phyloP scores from a whole-genome alignment of 2,329 filamentous ascomycete species.

The Seiridium unicorne region DNA sequence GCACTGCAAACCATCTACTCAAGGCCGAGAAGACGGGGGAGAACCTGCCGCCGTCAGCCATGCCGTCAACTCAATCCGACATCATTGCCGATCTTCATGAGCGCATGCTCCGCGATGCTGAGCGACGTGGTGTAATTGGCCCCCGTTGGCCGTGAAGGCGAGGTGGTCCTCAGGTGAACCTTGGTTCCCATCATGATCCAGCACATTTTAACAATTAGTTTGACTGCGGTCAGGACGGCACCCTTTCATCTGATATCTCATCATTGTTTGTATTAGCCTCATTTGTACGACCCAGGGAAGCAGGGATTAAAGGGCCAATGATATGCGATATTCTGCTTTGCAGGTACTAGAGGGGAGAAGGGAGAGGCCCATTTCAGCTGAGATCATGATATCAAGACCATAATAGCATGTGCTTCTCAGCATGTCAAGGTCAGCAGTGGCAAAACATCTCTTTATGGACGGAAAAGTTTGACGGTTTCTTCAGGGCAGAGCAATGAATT shows the following conservation, averaged over 20 bases:
- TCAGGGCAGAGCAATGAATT: neutral
- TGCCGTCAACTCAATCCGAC: conserved; percentile 22
- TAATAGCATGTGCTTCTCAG: conserved; percentile 1
- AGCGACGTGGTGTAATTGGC: conserved; percentile 28
- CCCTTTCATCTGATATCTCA: conserved; percentile 19
- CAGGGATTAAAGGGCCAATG: conserved; percentile 5
- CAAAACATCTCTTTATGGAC: neutral
- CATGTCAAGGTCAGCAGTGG: conserved; percentile 1
- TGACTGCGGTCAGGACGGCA: neutral
- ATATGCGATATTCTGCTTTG: conserved; percentile 12
- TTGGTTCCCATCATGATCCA: neutral
- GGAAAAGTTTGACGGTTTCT: neutral
- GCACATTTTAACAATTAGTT: neutral
- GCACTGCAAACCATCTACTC: conserved; percentile 11
- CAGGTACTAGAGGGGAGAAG: conserved; percentile 2
- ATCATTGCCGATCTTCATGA: conserved; percentile 26
- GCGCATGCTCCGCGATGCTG: conserved; percentile 28
- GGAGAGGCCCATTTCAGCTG: neutral
- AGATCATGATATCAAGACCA: neutral
- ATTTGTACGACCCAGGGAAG: conserved; percentile 22
- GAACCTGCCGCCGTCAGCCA: conserved; percentile 40
- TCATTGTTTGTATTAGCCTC: conserved; percentile 27
- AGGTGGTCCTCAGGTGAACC: neutral
- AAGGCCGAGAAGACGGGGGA: conserved; percentile 38
- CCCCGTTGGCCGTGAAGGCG: conserved; percentile 25